Conservation (phyloP, 2,329 filamentous ascomycete species). For the Hypoxylon sp. region DNA sequence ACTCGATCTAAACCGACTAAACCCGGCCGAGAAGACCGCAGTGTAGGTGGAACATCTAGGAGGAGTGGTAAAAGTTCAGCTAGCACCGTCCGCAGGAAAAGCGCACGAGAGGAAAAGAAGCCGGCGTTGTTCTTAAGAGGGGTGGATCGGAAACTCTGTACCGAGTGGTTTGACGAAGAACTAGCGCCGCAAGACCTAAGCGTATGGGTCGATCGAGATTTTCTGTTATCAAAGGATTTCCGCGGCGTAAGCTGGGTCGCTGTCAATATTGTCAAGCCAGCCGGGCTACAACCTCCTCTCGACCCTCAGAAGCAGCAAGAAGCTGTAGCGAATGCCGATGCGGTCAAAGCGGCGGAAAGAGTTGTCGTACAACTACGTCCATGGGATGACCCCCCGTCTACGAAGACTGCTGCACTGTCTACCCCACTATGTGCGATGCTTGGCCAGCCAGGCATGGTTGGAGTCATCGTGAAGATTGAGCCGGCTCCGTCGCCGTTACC, state of each 20-base stretch:
- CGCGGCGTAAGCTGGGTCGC: conserved; percentile 81
- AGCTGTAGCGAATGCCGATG: conserved; percentile 68
- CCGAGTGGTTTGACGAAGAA: conserved; percentile 83
- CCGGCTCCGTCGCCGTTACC: conserved; percentile 79
- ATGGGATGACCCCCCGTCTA: conserved; percentile 91
- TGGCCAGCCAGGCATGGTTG: conserved; percentile 78
- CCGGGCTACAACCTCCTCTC: conserved; percentile 76
- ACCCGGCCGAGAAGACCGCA: conserved; percentile 78
- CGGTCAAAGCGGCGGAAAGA: conserved; percentile 68
- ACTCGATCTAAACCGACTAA: conserved; percentile 77
- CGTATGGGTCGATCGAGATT: conserved; percentile 87
- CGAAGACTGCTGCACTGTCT: conserved; percentile 83
- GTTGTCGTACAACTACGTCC: conserved; percentile 79
- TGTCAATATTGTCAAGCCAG: conserved; percentile 88
- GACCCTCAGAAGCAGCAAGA: conserved; percentile 78
- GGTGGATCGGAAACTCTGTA: conserved; percentile 75
- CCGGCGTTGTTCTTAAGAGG: conserved; percentile 82
- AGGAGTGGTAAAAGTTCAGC: conserved; percentile 80
- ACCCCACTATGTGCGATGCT: conserved; percentile 79
- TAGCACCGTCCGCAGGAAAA: conserved; percentile 73
- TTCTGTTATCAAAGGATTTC: conserved; percentile 77
- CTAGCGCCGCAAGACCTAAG: conserved; percentile 69
- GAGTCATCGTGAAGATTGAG: conserved; percentile 88
- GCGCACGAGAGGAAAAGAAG: conserved; percentile 71
- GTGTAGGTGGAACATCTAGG: conserved; percentile 81